Base-by-base conservation (phyloP, 768 basidiomycete species). In the Sistotremastrum suecicum region DNA sequence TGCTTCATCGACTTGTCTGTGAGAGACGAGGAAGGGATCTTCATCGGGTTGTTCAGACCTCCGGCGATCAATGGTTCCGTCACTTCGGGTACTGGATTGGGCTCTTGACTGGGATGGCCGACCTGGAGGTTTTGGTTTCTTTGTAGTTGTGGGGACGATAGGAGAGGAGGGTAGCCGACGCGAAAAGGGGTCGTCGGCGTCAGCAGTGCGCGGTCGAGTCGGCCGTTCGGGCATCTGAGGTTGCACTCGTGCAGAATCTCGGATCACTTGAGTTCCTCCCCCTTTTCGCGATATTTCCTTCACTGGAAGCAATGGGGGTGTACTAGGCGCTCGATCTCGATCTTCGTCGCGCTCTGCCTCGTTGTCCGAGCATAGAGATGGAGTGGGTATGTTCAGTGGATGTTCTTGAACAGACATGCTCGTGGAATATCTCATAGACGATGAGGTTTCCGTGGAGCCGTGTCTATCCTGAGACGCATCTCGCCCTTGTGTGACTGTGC, bases 301-400 rank as follows among this genome's bases (percentile, higher is more conserved):
- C 12, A 36, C 35, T 8, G 46, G 46, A 12, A 36, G 41, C 37
- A 48, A 44, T 43, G 79, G 78, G 2, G 78, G 78, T 5, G 72
- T 71, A 1, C 70, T 71, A 3, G 66, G 67, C 4, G 61, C 59
- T 40, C 48, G 54, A 41, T 77, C 76, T 36, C 66, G 64, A 34
- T 72, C 72, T 7, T 52, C 54, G 33, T 74, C 64, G 34, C 58
- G 67, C 10, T 71, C 71, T 42, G 63, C 62, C 36, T 78, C 80
- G 47, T 81, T 79, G 55, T 86, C 83, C 3, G 83, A 85, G 53
- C 75, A 80, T 10, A 86, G 64, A 0, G 82, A 84, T 0, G 83
- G 83, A 0, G 83, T 86, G 1, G 68, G 64, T 12, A 67, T 47
- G 36, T 68, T 65, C 68, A 9, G 60, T 63, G 20, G 54, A 53